Base-by-base conservation (phyloP, 495 filamentous ascomycete genomes). In the Stereocaulon alpinum region DNA sequence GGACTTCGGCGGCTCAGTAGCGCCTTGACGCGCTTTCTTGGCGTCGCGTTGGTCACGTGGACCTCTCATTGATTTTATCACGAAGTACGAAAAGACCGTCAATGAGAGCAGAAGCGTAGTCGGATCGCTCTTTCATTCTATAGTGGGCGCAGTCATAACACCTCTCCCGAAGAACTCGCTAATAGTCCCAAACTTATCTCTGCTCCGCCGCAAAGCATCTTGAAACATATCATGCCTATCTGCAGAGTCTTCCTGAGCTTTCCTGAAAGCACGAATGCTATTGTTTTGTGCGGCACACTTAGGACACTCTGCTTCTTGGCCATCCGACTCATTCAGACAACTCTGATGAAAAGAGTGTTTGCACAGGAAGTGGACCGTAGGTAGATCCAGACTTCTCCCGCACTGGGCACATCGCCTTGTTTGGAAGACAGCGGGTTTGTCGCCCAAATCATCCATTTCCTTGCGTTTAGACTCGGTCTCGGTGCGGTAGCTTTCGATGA, bases 111-210 rank as follows among this genome's bases (percentile, higher is more conserved):
- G 42, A n/a, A n/a, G 15, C 42, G 17, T 43, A 3, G 20, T 45
- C 17, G 2, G 5, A 3, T 18, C 18, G 56, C 42, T 41, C 30
- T 60, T 24, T 61, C 40, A 66, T 51, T 69, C 67, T 45, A 60
- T 41, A 24, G 48, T 61, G 3, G 69, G 67, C 24, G 70, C 69
- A 15, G 69, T 69, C 91, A 98, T 95, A 17, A 97, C 89, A 1
- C 93, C 94, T 63, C 89, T 75, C 5, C 91, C 92, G 74, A 96
- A 96, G 76, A 93, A 98, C 66, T 96, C 91, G 63, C 87, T 86
- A 4, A 97, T 80, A 18, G 89, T 89, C 47, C 81, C 88, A 69
- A 96, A 96, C 63, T 85, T 80, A 71, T 96, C 92, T 57, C 83
- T 79, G 43, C 86, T 87, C 69, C 89, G 82, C 64, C 81, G 77